Evolutionary conservation across 257 asterid genomes (phyloP), one percentile per base, ranked within the genome.

Genomic region (Nemophila menziesii): DNA sequence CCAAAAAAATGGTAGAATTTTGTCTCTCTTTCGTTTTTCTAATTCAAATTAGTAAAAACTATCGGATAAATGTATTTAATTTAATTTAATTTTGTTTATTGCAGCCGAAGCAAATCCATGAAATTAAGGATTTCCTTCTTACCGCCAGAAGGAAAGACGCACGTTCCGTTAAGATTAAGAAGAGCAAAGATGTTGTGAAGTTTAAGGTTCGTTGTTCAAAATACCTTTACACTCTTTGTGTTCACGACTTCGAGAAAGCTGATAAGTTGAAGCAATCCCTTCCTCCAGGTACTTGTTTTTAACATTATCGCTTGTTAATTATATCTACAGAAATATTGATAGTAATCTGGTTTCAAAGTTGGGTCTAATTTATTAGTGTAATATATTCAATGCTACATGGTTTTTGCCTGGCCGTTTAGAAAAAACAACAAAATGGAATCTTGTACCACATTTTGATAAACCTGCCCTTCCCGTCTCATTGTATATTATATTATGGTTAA

Each of bases 31-130:
- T 2, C 2, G 2, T 29, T 29, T 29, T 7, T 29, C 12, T 7
- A 29, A 5, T 29, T 29, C 12, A 26, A 10, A 26, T 26, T 26
- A 4, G 33, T 26, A 4, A 5, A 4, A 4, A 13, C 36, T 29
- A 29, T 29, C 9, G 7, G 12, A 29, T 29, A 29, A 29, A 13
- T 2, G 7, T 2, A 2, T 29, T 29, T n/a, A n/a, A n/a, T 29
- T 29, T 10, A 29, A 2, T 29, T 29, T 29, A 7, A 13, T 29
- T 2, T 3, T 29, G 36, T 2, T 29, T n/a, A n/a, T 24, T 24
- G 33, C 36, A 29, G 36, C 36, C 36, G 36, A 29, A 29, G 36
- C 36, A 29, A 29, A 29, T 29, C 36, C 36, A 29, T 13, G 36
- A 29, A 13, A 29, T 29, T 13, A 29, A 29, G 36, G 36, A 29